Conservation (phyloP, 202 grass and related monocot species). For the Digitaria exilis region DNA sequence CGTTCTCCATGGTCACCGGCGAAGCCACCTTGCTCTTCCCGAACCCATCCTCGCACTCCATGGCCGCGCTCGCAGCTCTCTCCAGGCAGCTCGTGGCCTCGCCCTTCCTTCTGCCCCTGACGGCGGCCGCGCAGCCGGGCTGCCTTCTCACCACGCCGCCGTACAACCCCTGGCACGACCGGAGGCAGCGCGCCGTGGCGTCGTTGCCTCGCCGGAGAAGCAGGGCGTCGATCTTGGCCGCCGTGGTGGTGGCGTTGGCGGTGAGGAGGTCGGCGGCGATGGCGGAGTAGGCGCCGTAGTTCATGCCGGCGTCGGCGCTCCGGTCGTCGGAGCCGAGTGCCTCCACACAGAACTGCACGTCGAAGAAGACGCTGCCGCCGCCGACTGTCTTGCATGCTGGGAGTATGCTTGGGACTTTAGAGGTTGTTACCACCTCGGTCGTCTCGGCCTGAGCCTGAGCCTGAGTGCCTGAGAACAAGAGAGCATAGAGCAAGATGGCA, state of each 20-base stretch:
- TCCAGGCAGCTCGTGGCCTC: background rate
- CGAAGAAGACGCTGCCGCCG: background rate
- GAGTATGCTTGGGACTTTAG: background rate
- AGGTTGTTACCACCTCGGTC: background rate
- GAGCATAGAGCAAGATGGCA: background rate
- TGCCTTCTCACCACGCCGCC: background rate
- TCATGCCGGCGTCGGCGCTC: background rate
- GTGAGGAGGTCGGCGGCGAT: constrained; percentile 21
- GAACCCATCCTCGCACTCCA: constrained; percentile 25
- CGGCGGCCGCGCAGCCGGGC: background rate
- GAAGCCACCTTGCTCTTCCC: background rate
- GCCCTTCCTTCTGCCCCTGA: background rate
- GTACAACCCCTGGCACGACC: constrained; percentile 20
- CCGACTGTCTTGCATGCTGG: constrained; percentile 16
- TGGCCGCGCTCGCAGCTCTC: constrained; percentile 7
- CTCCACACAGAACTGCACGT: constrained; percentile 5
- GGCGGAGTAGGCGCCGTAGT: background rate
- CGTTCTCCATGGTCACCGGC: constrained; percentile 15
- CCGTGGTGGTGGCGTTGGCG: constrained; percentile 33
- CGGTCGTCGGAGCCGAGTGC: constrained; percentile 22
- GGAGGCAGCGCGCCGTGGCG: background rate
- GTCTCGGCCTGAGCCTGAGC: background rate
- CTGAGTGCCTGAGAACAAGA: background rate
- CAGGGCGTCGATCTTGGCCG: constrained; percentile 19
- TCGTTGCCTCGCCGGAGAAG: background rate